Percentiles rank a stretch among this genome's conserved stretches.
Evolutionary conservation across 2,329 filamentous ascomycete genomes (phyloP).

Genomic region (Colletotrichum chlorophyti): DNA sequence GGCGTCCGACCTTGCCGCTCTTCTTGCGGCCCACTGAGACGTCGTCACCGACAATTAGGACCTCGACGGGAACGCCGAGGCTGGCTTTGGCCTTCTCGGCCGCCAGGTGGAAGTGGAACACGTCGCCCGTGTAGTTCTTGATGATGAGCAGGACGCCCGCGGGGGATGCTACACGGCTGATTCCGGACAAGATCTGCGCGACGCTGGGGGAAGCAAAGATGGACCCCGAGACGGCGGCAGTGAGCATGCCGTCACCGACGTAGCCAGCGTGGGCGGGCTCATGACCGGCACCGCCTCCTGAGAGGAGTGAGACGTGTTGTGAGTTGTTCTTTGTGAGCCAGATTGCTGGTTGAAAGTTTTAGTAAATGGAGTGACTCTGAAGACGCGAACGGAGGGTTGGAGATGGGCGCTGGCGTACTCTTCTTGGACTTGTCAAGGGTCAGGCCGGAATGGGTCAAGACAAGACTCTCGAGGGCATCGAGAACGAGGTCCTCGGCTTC

Average conservation of each 20-base stretch:
- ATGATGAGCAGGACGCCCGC: conserved; percentile 70
- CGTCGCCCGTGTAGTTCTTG: conserved; percentile 70
- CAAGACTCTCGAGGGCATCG: conserved; percentile 20
- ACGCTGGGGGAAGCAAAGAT: conserved; percentile 72
- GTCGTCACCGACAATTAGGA: conserved; percentile 62
- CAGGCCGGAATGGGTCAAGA: conserved; percentile 57
- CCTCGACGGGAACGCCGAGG: conserved; percentile 15
- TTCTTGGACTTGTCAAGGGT: conserved; percentile 53
- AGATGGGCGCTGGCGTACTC: neutral
- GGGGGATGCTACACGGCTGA: conserved; percentile 60
- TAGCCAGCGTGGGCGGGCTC: conserved; percentile 70
- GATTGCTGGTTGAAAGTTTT: too few relatives aligned
- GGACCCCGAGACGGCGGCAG: conserved; percentile 68
- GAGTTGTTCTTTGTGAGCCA: conserved; percentile 20
- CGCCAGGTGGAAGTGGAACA: conserved; percentile 59
- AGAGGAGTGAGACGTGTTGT: conserved; percentile 55
- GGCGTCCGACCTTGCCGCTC: conserved; percentile 69
- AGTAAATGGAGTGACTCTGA: too few relatives aligned
- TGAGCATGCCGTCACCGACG: conserved; percentile 68
- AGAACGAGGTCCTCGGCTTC: conserved; percentile 25
- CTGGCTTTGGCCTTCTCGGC: conserved; percentile 37
- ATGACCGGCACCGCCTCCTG: conserved; percentile 64
- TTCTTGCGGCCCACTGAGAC: conserved; percentile 67
- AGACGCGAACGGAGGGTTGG: rapidly evolving
- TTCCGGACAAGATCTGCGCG: conserved; percentile 66